Conservation (phyloP, 306 rosid species). For the Quercus variabilis region DNA sequence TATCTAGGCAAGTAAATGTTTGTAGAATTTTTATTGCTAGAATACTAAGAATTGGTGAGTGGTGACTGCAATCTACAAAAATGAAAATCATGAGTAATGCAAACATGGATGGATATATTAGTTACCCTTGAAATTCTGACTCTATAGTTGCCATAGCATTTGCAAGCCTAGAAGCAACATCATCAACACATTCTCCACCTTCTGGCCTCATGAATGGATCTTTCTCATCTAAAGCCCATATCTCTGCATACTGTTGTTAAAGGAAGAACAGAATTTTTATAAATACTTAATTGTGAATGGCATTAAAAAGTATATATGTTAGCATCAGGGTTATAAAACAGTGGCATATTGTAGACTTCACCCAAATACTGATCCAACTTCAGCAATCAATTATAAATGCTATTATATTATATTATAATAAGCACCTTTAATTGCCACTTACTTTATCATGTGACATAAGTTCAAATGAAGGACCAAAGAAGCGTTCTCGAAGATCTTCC, state of each 20-base stretch:
- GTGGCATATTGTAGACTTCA: neutral
- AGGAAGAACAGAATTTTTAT: constrained; percentile 6
- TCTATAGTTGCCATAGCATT: constrained; percentile 52
- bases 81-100: neutral
- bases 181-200: constrained; percentile 91
- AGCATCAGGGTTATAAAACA: neutral
- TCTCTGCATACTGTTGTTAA: constrained; percentile 49
- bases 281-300: constrained; percentile 3
- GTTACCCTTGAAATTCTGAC: constrained; percentile 72
- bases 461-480: constrained; percentile 82
- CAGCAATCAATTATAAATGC: neutral
- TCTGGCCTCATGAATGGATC: constrained; percentile 71
- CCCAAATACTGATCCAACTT: neutral
- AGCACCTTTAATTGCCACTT: constrained; percentile 16
- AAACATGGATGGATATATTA: neutral
- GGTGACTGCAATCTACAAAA: neutral
- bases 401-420: too few species aligned
- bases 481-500: constrained; percentile 72
- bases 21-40: neutral
- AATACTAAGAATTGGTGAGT: neutral
- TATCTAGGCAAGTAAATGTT: neutral
- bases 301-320: neutral
- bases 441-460: constrained; percentile 83
- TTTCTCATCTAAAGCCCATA: constrained; percentile 76
- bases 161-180: constrained; percentile 74